Evolutionary conservation across 2,329 filamentous ascomycete genomes (phyloP).

Genomic region (Dactylonectria estremocensis): DNA sequence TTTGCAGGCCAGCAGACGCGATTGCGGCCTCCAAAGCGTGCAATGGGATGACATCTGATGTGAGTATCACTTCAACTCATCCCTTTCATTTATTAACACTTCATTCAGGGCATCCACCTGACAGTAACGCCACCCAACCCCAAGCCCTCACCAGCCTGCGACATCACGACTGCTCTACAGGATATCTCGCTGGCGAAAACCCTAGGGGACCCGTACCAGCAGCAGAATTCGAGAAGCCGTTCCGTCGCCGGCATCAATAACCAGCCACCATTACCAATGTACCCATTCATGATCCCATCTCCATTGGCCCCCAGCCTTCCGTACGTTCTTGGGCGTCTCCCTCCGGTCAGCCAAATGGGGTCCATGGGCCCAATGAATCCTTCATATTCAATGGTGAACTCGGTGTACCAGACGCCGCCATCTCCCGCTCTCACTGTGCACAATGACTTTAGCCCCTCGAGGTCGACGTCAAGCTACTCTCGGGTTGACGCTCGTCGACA

Average conservation of each 20-base stretch:
- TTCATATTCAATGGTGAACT: constrained; percentile 50
- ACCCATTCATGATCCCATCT: constrained; percentile 54
- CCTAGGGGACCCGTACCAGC: constrained; percentile 23
- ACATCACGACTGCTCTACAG: constrained; percentile 38
- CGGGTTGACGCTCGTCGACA: constrained; percentile 63
- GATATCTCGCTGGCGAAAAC: constrained; percentile 38
- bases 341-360: constrained; percentile 34
- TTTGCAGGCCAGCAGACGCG: constrained; percentile 64
- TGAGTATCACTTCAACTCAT: constrained; percentile 32
- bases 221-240: constrained; percentile 19
- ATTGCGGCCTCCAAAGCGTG: constrained; percentile 58
- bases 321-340: constrained; percentile 49
- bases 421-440: constrained; percentile 54
- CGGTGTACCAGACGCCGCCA: constrained; percentile 51
- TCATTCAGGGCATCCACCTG: constrained; percentile 44
- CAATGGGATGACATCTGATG: constrained; percentile 44
- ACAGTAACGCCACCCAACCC: constrained; percentile 37
- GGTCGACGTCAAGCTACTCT: constrained; percentile 52
- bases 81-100: constrained; percentile 6
- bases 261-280: constrained; percentile 49
- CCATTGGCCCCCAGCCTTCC: constrained; percentile 48
- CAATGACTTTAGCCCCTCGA: constrained; percentile 59
- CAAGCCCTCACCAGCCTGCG: constrained; percentile 18
- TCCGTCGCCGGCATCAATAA: constrained; percentile 37
- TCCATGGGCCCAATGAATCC: constrained; percentile 51